Percentiles rank a stretch among this genome's conserved stretches.
Conservation (phyloP, 805 yeast genomes). For the Saccharomycopsis synnaedendra region DNA sequence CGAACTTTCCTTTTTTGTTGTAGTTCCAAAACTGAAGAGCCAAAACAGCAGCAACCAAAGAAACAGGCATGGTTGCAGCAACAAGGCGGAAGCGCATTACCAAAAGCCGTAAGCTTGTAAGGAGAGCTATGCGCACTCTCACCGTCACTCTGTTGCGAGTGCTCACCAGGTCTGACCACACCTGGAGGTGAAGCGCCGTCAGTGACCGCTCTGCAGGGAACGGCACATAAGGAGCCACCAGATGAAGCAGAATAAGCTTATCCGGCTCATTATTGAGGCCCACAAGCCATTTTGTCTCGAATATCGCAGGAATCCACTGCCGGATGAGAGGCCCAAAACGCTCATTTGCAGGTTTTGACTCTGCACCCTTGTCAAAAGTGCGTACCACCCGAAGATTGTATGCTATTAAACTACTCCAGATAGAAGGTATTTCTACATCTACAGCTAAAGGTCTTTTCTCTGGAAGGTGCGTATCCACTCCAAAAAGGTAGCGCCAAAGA, state of each 20-base stretch:
- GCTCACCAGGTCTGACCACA: constrained; percentile 29
- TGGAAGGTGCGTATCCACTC: constrained; percentile 27
- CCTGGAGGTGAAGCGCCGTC: constrained; percentile 29
- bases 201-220: constrained; percentile 19
- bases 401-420: constrained; percentile 52
- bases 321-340: constrained; percentile 37
- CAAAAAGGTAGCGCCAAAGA: constrained; percentile 18
- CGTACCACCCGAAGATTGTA: constrained; percentile 28
- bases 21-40: constrained; percentile 43
- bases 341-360: constrained; percentile 5
- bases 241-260: constrained; percentile 39
- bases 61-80: constrained; percentile 57
- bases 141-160: constrained; percentile 10
- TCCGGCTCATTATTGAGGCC: constrained; percentile 31
- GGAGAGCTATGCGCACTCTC: constrained; percentile 36
- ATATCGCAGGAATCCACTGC: constrained; percentile 53
- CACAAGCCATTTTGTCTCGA: constrained; percentile 74
- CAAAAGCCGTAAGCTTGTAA: constrained; percentile 53
- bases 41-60: constrained; percentile 40
- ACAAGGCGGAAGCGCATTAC: constrained; percentile 71
- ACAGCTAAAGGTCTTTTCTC: constrained; percentile 32
- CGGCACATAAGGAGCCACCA: constrained; percentile 63
- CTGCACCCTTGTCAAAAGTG: constrained; percentile 6
- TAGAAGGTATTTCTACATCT: constrained; percentile 40
- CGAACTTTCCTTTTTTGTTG: constrained; percentile 26